Conservation (phyloP, 176 grass and related monocot genomes). For the Avena sativa region DNA sequence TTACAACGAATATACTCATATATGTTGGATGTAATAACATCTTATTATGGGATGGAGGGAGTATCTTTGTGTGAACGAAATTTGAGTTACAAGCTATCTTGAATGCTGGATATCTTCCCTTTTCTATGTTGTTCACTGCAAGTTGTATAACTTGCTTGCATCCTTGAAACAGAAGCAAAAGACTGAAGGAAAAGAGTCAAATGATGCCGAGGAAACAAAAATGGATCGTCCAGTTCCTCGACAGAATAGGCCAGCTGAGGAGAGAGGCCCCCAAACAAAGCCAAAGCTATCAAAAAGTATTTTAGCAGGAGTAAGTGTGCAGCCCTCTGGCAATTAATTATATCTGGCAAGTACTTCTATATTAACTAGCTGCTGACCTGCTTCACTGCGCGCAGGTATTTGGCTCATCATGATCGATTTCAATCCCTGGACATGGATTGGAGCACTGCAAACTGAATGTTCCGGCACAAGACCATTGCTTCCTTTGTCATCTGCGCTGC, state of each 20-base stretch:
- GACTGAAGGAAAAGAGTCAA: constrained; percentile 50
- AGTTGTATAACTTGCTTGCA: constrained; percentile 29
- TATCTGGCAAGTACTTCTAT: not conserved
- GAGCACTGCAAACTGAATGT: constrained; percentile 23
- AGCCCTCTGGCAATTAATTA: constrained; percentile 14
- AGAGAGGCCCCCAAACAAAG: constrained; percentile 49
- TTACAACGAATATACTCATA: no score
- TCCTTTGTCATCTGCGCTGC: not conserved
- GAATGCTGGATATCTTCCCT: not conserved
- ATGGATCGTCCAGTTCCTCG: constrained; percentile 58
- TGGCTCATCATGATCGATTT: constrained; percentile 42
- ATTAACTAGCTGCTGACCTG: constrained; percentile 7
- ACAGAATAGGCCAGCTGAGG: constrained; percentile 69
- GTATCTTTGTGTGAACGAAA: constrained; percentile 12
- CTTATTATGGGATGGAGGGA: not conserved
- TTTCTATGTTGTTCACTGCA: constrained; percentile 20
- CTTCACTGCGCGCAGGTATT: constrained; percentile 54
- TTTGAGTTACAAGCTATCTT: not conserved
- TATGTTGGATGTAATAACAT: no score
- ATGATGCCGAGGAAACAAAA: constrained; percentile 41
- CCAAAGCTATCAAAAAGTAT: constrained; percentile 71
- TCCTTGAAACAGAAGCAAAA: constrained; percentile 76
- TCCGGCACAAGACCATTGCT: not conserved
- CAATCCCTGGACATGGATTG: not conserved
- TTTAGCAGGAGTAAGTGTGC: constrained; percentile 70